Evolutionary conservation across 2,329 filamentous ascomycete genomes (phyloP), one percentile per base, ranked within the genome.

Genomic region (Trichoderma aggressivum): DNA sequence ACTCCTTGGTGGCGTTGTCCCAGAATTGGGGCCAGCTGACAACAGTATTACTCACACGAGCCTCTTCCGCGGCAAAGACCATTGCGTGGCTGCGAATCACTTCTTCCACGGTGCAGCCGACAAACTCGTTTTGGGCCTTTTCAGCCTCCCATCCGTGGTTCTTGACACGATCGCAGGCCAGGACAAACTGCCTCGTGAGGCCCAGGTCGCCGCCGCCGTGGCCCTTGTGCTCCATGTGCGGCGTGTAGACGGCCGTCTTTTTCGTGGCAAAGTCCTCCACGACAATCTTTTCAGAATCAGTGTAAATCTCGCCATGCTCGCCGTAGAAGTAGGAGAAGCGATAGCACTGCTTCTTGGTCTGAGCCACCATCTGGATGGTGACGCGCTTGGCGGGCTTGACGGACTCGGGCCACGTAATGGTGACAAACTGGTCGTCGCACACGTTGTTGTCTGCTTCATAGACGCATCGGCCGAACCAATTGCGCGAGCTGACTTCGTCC

Each of bases 391-490:
- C 89, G 2, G 89, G 89, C 28, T 89, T 84, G 60, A 71, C 72
- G n/a, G 76, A 75, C 71, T 97, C 93, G 14, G 94, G 91, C 94
- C 95, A 98, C 5, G 88, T 89, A 66, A 98, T 89, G 0, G 92
- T 95, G 24, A 98, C 96, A 30, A 91, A 87, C 80, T 98, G 95
- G 77, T 98, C 94, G 79, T 99, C 96, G 77, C 91, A 93, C 55
- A 98, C 96, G 77, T 97, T 90, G 81, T 98, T 99, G 81, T 97
- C 94, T 5, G 91, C 86, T 79, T 98, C 96, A 82, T 91, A 98
- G 1, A 98, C 96, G 78, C 96, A 99, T n/a, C 95, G 89, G 0
- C 96, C 96, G 78, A 94, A 98, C 94, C 94, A 92, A 74, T 91
- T 91, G 11, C 86, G 83, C 6, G 82, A 82, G 3, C 84, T 83